phyloP scores from a whole-genome alignment of 352 stramenopile genomes.

The Pythium myriotylum region DNA sequence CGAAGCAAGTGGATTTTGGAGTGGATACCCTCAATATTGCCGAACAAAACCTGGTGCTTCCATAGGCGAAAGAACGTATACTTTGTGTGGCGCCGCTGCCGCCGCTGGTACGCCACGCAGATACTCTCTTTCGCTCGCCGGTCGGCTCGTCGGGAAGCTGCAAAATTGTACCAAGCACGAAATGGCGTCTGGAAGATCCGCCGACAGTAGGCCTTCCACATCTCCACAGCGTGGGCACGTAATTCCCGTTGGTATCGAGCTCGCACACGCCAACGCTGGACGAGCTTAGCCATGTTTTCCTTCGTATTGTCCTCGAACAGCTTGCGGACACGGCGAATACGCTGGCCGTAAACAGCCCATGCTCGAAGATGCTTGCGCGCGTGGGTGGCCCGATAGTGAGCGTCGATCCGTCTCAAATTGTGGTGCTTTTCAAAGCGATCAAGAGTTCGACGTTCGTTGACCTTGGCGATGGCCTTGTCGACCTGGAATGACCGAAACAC shows the following conservation, averaged over 20 bases:
- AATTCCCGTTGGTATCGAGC: conserved; percentile 61
- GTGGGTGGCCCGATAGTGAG: conserved; percentile 52
- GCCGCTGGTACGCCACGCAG: conserved; percentile 67
- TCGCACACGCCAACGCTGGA: conserved; percentile 54
- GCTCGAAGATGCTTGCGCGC: conserved; percentile 59
- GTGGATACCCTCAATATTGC: conserved; percentile 66
- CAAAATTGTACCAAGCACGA: conserved; percentile 63
- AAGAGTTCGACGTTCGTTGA: conserved; percentile 57
- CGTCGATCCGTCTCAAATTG: conserved; percentile 74
- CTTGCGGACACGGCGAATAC: conserved; percentile 57
- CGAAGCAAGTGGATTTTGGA: conserved; percentile 64
- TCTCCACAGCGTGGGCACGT: conserved; percentile 48
- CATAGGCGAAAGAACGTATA: conserved; percentile 83
- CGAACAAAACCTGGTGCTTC: conserved; percentile 80
- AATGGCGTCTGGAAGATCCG: conserved; percentile 79
- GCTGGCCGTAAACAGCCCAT: conserved; percentile 49
- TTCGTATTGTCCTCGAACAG: conserved; percentile 68
- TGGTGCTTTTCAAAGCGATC: conserved; percentile 68
- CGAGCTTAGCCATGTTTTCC: conserved; percentile 38
- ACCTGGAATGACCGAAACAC: conserved; percentile 59
- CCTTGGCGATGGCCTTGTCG: conserved; percentile 53
- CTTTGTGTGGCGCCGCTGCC: conserved; percentile 62
- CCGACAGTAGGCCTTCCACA: conserved; percentile 62
- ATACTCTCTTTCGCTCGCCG: conserved; percentile 63
- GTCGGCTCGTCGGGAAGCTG: conserved; percentile 35